These are phyloP conservation scores for Mycena amicta DNA, from an alignment of 768 basidiomycete species.

Conservation along the genomic window DNA sequence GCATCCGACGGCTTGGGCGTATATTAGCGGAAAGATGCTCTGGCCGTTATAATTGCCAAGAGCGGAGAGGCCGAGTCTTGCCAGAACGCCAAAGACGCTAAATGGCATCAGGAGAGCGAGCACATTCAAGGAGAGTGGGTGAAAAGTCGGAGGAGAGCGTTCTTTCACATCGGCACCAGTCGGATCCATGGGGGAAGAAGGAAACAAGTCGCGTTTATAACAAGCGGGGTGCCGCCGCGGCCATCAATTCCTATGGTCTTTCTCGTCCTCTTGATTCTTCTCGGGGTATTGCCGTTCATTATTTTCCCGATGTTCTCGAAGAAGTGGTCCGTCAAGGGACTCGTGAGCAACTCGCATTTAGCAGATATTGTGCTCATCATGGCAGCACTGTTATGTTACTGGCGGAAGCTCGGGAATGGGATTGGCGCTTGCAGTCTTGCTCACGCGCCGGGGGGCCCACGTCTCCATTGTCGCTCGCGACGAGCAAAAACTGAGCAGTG, in stretches of 20 bases:
- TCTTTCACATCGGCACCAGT: background rate
- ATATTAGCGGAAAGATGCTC: constrained; percentile 80
- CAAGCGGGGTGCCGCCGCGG: background rate
- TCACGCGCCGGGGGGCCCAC: constrained; percentile 62
- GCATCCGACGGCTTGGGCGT: constrained; percentile 87
- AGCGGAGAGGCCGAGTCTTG: constrained; percentile 76
- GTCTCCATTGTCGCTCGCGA: constrained; percentile 72
- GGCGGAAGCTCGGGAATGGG: constrained; percentile 74
- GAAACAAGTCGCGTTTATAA: background rate
- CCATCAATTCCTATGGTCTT: background rate
- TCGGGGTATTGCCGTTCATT: constrained; percentile 19
- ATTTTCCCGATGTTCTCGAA: constrained; percentile 24
- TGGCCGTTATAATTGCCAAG: constrained; percentile 73
- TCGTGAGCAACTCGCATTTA: constrained; percentile 29
- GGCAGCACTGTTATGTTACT: constrained; percentile 74
- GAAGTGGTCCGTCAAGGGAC: constrained; percentile 48
- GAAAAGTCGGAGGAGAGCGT: constrained; percentile 37
- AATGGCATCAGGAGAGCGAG: constrained; percentile 75
- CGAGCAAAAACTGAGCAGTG: constrained; percentile 53
- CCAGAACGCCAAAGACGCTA: constrained; percentile 84
- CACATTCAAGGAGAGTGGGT: constrained; percentile 64
- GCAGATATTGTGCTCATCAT: background rate
- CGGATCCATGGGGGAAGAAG: background rate
- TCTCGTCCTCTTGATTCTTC: background rate
- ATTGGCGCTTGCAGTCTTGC: constrained; percentile 59